phyloP scores from a whole-genome alignment of 2,329 filamentous ascomycete species.

The Nigrospora osmanthi region DNA sequence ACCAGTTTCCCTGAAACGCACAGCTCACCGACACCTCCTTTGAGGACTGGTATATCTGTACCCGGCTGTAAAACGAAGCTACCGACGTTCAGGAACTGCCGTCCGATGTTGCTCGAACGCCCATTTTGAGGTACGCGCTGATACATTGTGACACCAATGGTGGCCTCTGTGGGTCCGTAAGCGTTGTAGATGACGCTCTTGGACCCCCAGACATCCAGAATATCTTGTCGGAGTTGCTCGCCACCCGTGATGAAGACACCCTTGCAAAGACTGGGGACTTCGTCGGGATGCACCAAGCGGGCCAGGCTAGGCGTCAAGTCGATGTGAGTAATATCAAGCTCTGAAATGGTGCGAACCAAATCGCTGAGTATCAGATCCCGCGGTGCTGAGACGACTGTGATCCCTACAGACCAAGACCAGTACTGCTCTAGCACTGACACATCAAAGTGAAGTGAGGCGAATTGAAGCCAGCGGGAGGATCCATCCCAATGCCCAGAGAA shows the following conservation, averaged over 20 bases:
- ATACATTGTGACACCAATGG: constrained; percentile 87
- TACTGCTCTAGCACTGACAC: constrained; percentile 91
- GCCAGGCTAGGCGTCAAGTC: constrained; percentile 87
- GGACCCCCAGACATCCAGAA: constrained; percentile 77
- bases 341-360: constrained; percentile 62
- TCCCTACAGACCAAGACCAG: constrained; percentile 90
- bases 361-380: constrained; percentile 83
- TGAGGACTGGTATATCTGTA: constrained; percentile 63
- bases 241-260: constrained; percentile 93
- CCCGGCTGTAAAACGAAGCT: constrained; percentile 67
- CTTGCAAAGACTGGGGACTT: constrained; percentile 69
- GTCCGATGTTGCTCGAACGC: constrained; percentile 80
- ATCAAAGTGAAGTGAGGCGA: constrained; percentile 91
- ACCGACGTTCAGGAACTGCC: constrained; percentile 81
- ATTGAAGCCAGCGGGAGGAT: constrained; percentile 78
- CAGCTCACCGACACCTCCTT: constrained; percentile 77
- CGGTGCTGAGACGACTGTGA: constrained; percentile 74
- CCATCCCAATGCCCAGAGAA: constrained; percentile 69
- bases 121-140: constrained; percentile 71
- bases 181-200: constrained; percentile 82
- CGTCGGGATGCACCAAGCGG: constrained; percentile 66
- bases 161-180: constrained; percentile 86
- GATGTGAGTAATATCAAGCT: constrained; percentile 76
- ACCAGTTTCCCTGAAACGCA: constrained; percentile 84
- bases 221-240: constrained; percentile 81